Conservation (phyloP, 176 grass and related monocot species). For the Melocanna baccifera region DNA sequence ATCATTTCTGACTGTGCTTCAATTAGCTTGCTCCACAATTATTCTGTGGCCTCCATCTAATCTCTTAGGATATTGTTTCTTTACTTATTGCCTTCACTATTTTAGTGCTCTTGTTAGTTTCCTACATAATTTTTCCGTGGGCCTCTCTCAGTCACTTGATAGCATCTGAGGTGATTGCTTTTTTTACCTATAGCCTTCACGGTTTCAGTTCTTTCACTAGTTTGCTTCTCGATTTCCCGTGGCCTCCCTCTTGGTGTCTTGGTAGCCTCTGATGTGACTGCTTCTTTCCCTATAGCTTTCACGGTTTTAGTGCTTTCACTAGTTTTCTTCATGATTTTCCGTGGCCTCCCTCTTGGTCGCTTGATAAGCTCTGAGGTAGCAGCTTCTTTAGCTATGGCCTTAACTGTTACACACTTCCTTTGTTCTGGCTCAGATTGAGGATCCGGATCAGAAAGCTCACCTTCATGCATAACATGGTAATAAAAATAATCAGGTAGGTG, state of each 20-base stretch:
- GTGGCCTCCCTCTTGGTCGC: background rate
- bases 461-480: background rate
- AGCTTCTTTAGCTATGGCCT: background rate
- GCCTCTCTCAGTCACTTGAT: background rate
- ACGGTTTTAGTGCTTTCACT: background rate
- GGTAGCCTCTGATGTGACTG: background rate
- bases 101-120: background rate
- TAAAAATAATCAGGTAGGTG: background rate
- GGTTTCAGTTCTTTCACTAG: background rate
- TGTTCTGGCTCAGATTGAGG: background rate
- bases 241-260: background rate
- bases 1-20: background rate
- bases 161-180: background rate
- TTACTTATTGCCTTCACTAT: background rate
- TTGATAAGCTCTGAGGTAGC: background rate
- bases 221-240: background rate
- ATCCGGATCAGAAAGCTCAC: background rate
- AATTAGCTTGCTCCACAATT: background rate
- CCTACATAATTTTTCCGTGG: background rate
- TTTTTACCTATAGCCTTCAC: background rate
- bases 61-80: background rate
- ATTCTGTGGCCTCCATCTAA: background rate
- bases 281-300: background rate
- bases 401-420: background rate
- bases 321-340: background rate